phyloP scores from a whole-genome alignment of 139 green algal species.

The Chlorella vulgaris region DNA sequence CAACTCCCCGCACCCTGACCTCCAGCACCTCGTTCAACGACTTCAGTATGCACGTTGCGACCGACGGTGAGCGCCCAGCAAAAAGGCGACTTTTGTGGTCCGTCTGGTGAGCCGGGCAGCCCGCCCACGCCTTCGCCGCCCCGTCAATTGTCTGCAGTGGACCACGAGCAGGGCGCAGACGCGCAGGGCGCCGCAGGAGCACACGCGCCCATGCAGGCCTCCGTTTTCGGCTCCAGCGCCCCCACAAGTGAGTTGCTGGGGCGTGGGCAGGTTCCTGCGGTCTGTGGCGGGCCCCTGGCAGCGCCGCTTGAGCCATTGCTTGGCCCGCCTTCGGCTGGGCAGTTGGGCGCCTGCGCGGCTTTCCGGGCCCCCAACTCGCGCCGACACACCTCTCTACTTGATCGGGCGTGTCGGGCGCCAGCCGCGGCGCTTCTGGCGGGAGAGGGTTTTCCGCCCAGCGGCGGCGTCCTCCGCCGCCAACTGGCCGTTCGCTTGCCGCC shows the following conservation, averaged over 20 bases:
- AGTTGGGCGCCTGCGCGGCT: no score
- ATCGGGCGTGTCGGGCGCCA: no score
- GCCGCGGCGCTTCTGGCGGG: no score
- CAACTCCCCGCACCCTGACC: neutral
- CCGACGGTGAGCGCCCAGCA: neutral
- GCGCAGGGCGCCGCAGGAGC: neutral
- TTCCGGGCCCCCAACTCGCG: no score
- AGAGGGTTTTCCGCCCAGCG: neutral
- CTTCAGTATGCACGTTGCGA: conserved; percentile 21
- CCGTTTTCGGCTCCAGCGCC: neutral
- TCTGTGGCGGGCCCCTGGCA: no score
- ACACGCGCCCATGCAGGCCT: neutral
- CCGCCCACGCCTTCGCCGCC: no score
- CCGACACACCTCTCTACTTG: no score
- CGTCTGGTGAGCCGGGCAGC: neutral
- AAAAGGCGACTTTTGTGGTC: neutral
- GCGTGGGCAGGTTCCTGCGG: no score
- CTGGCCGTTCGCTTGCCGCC: neutral
- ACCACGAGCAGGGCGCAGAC: neutral
- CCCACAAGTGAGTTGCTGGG: neutral
- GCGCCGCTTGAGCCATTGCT: no score
- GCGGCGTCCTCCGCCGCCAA: neutral
- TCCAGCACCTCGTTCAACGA: conserved; percentile 31
- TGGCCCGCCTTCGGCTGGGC: no score
- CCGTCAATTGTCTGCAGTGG: neutral